A percentile compares a stretch with the other conserved stretches of the same genome.
phyloP scores from a whole-genome alignment of 2,329 filamentous ascomycete species.

The Tolypocladium ophioglossoides region DNA sequence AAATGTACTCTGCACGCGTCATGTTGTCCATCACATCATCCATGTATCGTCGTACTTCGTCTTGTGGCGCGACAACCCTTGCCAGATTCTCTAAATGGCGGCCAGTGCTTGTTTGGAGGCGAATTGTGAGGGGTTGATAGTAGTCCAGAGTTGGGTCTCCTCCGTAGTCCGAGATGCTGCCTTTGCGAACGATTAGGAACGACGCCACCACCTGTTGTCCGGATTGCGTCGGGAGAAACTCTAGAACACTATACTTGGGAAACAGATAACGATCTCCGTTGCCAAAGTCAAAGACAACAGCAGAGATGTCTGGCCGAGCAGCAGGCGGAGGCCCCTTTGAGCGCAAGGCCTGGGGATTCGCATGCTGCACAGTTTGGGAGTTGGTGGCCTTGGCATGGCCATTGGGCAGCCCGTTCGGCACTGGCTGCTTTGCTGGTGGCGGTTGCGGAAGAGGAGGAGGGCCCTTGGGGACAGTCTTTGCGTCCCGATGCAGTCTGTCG shows the following conservation, averaged over 20 bases:
- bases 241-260: conserved; percentile 66
- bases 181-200: conserved; percentile 67
- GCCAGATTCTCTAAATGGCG: conserved; percentile 50
- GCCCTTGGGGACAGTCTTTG: conserved; percentile 22
- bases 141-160: conserved; percentile 57
- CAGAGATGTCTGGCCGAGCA: conserved; percentile 49
- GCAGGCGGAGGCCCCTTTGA: conserved; percentile 47
- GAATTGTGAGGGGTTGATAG: conserved; percentile 64
- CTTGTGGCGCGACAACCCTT: conserved; percentile 49
- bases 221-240: conserved; percentile 42
- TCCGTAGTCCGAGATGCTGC: conserved; percentile 53
- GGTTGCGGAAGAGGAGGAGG: conserved; percentile 15
- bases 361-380: conserved; percentile 9
- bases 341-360: conserved; percentile 42
- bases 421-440: conserved; percentile 16
- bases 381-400: conserved; percentile 14
- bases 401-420: conserved; percentile 21
- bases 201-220: conserved; percentile 59
- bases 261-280: conserved; percentile 69
- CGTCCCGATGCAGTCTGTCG: conserved; percentile 35
- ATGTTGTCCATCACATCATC: conserved; percentile 60
- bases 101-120: conserved; percentile 42
- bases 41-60: conserved; percentile 58
- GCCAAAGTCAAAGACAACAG: conserved; percentile 62
- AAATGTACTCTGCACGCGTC: conserved; percentile 56